Evolutionary conservation across 1,284 basidiomycete genomes (phyloP).

Genomic region (Agaricales sp.): DNA sequence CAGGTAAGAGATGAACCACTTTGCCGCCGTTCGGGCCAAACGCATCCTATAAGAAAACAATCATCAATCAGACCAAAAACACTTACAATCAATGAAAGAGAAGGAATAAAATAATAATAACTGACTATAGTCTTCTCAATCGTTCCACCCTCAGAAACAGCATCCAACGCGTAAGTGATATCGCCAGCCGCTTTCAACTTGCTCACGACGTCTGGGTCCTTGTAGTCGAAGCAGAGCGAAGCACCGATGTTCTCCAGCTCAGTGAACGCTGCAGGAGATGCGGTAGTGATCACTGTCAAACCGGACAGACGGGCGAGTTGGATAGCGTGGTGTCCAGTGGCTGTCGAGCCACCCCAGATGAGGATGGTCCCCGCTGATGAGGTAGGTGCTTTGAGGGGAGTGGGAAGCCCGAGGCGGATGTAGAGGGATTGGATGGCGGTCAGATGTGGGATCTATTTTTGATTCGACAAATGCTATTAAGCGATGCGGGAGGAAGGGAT

Average conservation of each 20-base stretch:
- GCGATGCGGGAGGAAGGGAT: too few species aligned
- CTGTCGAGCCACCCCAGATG: too few species aligned
- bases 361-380: neutral
- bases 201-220: constrained; percentile 7
- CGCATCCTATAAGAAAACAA: neutral
- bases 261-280: constrained; percentile 22
- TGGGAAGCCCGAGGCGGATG: neutral
- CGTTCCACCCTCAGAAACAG: neutral
- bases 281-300: constrained; percentile 23
- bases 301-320: constrained; percentile 23
- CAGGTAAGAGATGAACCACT: neutral
- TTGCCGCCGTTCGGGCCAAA: neutral
- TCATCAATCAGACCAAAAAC: too few species aligned
- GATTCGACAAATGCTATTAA: too few species aligned
- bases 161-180: neutral
- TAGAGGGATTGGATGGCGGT: neutral
- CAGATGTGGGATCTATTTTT: neutral
- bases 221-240: constrained; percentile 20
- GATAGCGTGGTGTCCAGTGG: constrained; percentile 21
- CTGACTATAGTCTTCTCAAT: neutral
- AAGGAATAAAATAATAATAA: neutral
- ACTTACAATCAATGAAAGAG: too few species aligned
- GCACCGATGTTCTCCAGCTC: constrained; percentile 26
- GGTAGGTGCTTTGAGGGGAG: neutral
- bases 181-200: neutral